These are phyloP conservation scores for Incumbomyces lentus DNA, from an alignment of 2,329 filamentous ascomycete species.

Conservation along the genomic window DNA sequence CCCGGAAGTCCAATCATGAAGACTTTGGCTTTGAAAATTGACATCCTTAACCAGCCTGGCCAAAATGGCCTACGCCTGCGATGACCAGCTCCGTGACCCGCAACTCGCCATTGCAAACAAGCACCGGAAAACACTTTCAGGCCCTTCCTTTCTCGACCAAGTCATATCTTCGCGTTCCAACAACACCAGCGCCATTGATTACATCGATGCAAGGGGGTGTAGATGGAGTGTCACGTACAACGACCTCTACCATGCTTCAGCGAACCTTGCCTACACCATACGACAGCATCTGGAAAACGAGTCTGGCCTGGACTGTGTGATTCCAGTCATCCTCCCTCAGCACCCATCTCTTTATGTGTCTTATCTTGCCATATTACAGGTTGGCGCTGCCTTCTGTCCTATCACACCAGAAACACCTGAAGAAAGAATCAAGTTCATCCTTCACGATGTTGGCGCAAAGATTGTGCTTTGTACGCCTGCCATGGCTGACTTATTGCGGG, in stretches of 20 bases:
- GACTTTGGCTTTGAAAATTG: too few species aligned
- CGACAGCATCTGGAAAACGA: not conserved
- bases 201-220: constrained; percentile 40
- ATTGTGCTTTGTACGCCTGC: constrained; percentile 54
- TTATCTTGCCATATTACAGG: constrained; percentile 66
- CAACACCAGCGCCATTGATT: constrained; percentile 49
- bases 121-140: constrained; percentile 41
- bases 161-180: constrained; percentile 40
- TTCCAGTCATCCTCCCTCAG: constrained; percentile 71
- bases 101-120: constrained; percentile 49
- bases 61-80: too few species aligned
- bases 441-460: constrained; percentile 61
- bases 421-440: constrained; percentile 69
- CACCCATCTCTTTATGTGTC: constrained; percentile 67
- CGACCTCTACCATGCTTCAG: constrained; percentile 50
- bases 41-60: too few species aligned
- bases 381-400: constrained; percentile 77
- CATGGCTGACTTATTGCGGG: constrained; percentile 18
- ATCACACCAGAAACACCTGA: constrained; percentile 66
- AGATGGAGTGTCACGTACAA: constrained; percentile 48
- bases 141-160: constrained; percentile 50
- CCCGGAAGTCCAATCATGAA: too few species aligned
- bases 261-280: constrained; percentile 39
- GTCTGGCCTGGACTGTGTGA: constrained; percentile 31
- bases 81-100: not conserved